Base-by-base conservation (phyloP, 495 filamentous ascomycete genomes). In the Wilcoxina mikolae region DNA sequence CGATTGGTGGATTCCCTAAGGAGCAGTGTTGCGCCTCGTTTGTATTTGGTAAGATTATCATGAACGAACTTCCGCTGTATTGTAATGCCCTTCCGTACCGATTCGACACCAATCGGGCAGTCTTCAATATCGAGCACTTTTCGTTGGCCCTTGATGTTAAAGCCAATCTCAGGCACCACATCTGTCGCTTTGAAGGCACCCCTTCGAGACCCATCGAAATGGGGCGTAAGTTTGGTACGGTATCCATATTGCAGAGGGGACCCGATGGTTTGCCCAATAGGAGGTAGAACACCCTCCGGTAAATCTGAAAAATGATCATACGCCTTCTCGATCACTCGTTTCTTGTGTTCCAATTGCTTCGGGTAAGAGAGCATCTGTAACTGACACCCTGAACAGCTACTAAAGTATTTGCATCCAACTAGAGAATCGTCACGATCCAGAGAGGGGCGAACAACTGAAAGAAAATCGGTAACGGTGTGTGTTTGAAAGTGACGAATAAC, bases 291-390 rank as follows among this genome's bases (percentile, higher is more conserved):
- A 2, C 33, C 28, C 54, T 87, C 79, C 7, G 84, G 79, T 3
- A 96, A 71, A 22, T 83, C 73, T 11, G 88, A 94, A 72, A 94
- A 98, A 71, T 94, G 87, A 47, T 74, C 74, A 71, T 84, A 98
- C 25, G 93, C 91, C 65, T 90, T 94, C 65, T 91, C 85, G 26
- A 98, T 82, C 51, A 95, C 83, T 46, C 74, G 72, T 65, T 76
- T 80, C 72, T 98, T 98, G 62, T 87, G 83, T 28, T 72, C 75
- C 26, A 98, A 74, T 67, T 98, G 91, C 53, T 85, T 80, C 26
- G 75, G 70, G 69, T 98, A 98, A 39, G 86, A 77, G 53, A 98
- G 78, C 87, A 95, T 95, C 68, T 98, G 91, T 65, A 95, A 85
- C 70, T 96, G 93, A 64, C 91, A 98, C 3, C 91, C 91, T 0